phyloP scores from a whole-genome alignment of 2,329 filamentous ascomycete genomes.

The Tolypocladium tropicale region DNA sequence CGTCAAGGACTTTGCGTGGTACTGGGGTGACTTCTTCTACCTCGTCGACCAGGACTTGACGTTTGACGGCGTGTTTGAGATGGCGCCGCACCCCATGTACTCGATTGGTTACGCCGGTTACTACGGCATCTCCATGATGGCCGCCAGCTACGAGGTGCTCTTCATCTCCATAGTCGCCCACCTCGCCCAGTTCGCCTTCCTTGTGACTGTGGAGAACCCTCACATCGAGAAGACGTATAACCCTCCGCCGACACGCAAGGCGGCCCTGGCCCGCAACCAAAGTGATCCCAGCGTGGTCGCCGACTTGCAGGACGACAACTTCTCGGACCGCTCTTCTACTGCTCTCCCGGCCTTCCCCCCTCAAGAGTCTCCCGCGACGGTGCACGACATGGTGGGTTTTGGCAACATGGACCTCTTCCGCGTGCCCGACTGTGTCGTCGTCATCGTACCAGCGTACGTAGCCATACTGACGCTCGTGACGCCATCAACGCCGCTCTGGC shows the following conservation, averaged over 20 bases:
- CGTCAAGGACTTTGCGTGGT: constrained; percentile 99
- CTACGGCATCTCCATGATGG: constrained; percentile 97
- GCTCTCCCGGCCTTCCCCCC: constrained; percentile 6
- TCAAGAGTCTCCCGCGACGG: constrained; percentile 45
- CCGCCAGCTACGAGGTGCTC: constrained; percentile 92
- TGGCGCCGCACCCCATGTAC: constrained; percentile 98
- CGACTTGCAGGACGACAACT: constrained; percentile 12
- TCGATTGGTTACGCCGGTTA: constrained; percentile 96
- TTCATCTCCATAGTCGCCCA: constrained; percentile 96
- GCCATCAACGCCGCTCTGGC: constrained; percentile 64
- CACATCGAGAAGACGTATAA: constrained; percentile 99
- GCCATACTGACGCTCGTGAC: constrained; percentile 64
- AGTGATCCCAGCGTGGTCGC: constrained; percentile 16
- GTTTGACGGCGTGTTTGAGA: constrained; percentile 97
- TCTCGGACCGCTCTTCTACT: constrained; percentile 14
- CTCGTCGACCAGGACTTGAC: constrained; percentile 95
- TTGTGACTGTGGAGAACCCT: constrained; percentile 86
- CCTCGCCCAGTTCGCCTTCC: constrained; percentile 86
- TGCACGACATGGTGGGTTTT: constrained; percentile 76
- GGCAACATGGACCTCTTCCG: constrained; percentile 82
- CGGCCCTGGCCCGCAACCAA: constrained; percentile 24
- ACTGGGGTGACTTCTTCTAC: constrained; percentile 99
- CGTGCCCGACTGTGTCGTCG: constrained; percentile 70
- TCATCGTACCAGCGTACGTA: constrained; percentile 69
- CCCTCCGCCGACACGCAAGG: constrained; percentile 65